A percentile compares a stretch with the other conserved stretches of the same genome.
These are phyloP conservation scores for Ophiosphaerella narmari DNA, from an alignment of 2,329 filamentous ascomycete species.

Conservation along the genomic window DNA sequence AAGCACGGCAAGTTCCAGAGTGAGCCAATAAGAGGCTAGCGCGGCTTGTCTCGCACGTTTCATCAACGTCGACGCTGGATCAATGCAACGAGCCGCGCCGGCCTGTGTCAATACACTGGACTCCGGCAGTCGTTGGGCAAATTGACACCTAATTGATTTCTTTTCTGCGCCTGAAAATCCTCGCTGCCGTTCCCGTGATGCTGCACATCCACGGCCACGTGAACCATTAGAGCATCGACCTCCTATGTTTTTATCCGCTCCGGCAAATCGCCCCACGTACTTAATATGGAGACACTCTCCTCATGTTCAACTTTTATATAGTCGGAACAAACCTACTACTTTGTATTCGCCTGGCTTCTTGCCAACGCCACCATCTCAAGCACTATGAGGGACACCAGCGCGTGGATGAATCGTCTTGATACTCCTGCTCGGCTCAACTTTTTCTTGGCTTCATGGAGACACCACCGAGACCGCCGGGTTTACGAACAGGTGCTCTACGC, in stretches of 20 bases:
- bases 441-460: no score
- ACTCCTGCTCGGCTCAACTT: no score
- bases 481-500: background rate
- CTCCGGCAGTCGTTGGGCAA: slow-evolving; percentile 6
- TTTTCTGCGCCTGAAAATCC: background rate
- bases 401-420: no score
- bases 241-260: slow-evolving; percentile 12
- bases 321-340: background rate
- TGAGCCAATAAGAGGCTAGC: slow-evolving; percentile 8
- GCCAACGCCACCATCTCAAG: no score
- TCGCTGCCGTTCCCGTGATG: slow-evolving; percentile 1
- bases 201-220: background rate
- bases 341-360: no score
- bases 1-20: slow-evolving; percentile 31
- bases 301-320: slow-evolving; percentile 4
- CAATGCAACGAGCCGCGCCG: slow-evolving; percentile 16
- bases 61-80: slow-evolving; percentile 19
- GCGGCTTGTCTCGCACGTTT: slow-evolving; percentile 25
- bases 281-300: slow-evolving; percentile 30
- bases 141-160: slow-evolving; percentile 7
- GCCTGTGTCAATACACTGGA: slow-evolving; percentile 11
- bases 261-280: slow-evolving; percentile 25
- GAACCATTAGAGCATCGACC: slow-evolving; percentile 13
- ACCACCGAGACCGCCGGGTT: no score
- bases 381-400: no score